A percentile compares a stretch with the other conserved stretches of the same genome.
phyloP scores from a whole-genome alignment of 352 stramenopile genomes.

The Pythium sp. region DNA sequence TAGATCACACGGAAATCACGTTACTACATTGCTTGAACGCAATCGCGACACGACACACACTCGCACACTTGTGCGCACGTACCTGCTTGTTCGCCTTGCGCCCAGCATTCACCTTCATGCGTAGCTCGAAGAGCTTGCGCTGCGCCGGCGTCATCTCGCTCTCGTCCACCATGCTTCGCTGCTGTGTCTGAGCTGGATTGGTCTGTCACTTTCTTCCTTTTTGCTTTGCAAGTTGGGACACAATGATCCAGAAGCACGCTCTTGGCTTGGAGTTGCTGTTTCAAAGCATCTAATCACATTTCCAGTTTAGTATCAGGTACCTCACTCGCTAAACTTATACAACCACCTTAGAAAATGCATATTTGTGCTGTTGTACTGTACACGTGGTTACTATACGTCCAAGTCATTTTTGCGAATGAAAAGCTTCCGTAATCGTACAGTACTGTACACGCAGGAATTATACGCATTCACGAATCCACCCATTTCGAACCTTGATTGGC shows the following conservation, averaged over 20 bases:
- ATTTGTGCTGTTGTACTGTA: background rate
- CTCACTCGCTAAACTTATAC: background rate
- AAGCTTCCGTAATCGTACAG: conserved; percentile 49
- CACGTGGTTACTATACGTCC: conserved; percentile 19
- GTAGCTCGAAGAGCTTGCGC: conserved; percentile 81
- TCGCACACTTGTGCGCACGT: background rate
- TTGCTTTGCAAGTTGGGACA: background rate
- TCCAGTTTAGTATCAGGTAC: background rate
- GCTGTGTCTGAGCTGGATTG: background rate
- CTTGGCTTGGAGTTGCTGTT: background rate
- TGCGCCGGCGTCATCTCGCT: conserved; percentile 72
- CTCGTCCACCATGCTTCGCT: conserved; percentile 29
- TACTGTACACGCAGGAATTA: background rate
- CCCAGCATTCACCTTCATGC: conserved; percentile 83
- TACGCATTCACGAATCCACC: background rate
- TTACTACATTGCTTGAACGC: no score
- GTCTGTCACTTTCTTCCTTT: background rate
- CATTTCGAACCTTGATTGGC: conserved; percentile 7
- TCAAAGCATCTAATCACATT: background rate
- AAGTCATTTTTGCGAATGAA: background rate
- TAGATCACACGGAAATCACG: no score
- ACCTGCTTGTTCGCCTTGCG: conserved; percentile 82
- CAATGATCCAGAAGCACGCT: background rate
- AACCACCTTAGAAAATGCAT: background rate
- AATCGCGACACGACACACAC: no score